Conservation (phyloP, 2,329 filamentous ascomycete species). For the Sclerotinia minor region DNA sequence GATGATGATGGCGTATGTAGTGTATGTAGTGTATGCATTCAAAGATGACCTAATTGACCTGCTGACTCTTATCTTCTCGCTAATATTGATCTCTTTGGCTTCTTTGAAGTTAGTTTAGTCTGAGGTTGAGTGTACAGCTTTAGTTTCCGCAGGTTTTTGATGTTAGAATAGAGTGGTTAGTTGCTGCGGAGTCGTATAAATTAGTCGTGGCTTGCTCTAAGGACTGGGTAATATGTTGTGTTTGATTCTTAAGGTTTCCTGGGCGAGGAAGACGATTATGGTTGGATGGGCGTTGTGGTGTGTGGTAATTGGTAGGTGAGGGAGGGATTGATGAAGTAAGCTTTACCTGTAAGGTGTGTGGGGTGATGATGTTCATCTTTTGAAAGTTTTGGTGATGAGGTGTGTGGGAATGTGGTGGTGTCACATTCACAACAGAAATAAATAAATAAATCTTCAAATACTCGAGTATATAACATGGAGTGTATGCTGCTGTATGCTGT, state of each 20-base stretch:
- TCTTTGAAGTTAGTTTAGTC: not conserved
- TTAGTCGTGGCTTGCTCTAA: conserved; percentile 12
- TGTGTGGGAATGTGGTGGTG: not conserved
- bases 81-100: not conserved
- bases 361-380: conserved; percentile 6
- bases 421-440: not conserved
- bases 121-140: conserved; percentile 3
- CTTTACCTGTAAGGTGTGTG: not conserved
- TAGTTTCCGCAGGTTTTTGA: not conserved
- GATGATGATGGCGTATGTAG: conserved; percentile 11
- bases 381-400: not conserved
- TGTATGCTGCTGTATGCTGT: not conserved
- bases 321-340: conserved; percentile 4
- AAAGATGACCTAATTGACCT: conserved; percentile 7
- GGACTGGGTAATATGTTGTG: conserved; percentile 4
- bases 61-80: conserved; percentile 7
- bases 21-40: conserved; percentile 9
- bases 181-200: conserved; percentile 7
- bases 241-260: not conserved
- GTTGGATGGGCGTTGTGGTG: not conserved
- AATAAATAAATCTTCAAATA: not conserved
- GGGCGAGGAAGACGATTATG: not conserved
- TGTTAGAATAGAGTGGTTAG: not conserved
- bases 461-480: not conserved
- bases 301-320: conserved; percentile 10